Base-by-base conservation (phyloP, 108 stramenopile genomes). In the Craspedostauros australis region DNA sequence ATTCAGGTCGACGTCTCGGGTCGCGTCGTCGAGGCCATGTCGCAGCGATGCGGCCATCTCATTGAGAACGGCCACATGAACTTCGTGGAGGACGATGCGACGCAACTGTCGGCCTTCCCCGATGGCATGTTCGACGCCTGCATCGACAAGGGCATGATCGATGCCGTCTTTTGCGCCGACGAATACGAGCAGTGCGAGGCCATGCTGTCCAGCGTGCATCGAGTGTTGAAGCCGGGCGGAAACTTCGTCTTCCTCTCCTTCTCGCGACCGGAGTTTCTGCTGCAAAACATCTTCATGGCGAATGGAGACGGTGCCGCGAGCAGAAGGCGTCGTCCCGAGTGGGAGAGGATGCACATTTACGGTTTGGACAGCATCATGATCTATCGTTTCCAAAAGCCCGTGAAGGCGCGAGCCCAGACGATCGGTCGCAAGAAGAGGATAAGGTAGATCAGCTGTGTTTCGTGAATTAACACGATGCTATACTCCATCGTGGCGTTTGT, bases 81-180 rank as follows among this genome's bases (percentile, higher is more conserved):
- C 30, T 73, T 50, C 45, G 54, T 64, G 16, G 61, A 85, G 39
- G 88, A 89, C 36, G 81, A 85, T 72, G 88, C 88, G 15, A 63
- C 68, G 15, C 61, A 69, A 52, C 60, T 89, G 14, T 80, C 84
- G 12, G 62, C 76, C 8, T 74, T 89, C 49, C 63, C 67, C 24
- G 50, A 69, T 14, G 61, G 46, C 2, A 72, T 74, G 62, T 66
- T 91, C 7, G 60, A 71, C 36, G 84, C 82, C 21, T 73, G 80
- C 24, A 21, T 91, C 11, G 89, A 91, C 67, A 91, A 91, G 65
- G 89, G 89, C 15, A 57, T 91, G 55, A 31, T 91, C 21, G 89
- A 91, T 67, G 75, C 72, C 8, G 46, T 91, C 4, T 86, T 74
- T 66, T 78, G 82, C 62, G 69, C 70, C 47, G 62, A 69, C 43